Evolutionary conservation across 2,329 filamentous ascomycete species (phyloP), one percentile per base, ranked within the genome.

Genomic region (Neonectria hederae): DNA sequence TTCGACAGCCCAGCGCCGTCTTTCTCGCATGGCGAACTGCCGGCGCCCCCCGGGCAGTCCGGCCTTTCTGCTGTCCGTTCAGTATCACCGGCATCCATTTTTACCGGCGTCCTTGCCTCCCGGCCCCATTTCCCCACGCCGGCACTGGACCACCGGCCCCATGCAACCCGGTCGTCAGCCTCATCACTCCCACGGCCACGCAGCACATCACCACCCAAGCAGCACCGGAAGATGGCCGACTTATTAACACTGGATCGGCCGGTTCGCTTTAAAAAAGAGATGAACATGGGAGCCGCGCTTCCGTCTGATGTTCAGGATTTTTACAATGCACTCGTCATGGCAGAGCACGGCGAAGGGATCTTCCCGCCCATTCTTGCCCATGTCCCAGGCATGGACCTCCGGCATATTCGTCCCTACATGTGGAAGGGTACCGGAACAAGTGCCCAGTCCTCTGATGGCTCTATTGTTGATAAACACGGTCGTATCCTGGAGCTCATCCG

Each of bases 251-350:
- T 63, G 22, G 38, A 42, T 24, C 46, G 35, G 4, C 60, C 53
- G n/a, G 45, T 58, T 8, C 28, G 28, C 8, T 63, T 57, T 21
- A 46, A 21, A 42, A 43, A 46, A 30, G 54, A 54, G 54, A 30
- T 26, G 17, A 35, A 63, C 9, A 28, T 58, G 28, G 19, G 30
- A 38, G 19, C n/a, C 13, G 53, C 35, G 14, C 46, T 63, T 53
- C 60, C 60, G 4, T 19, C n/a, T 10, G 54, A 57, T 63, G 60
- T 24, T 8, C 54, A 63, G n/a, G 21, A 24, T 26, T 54, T 63
- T 28, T 63, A 43, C 21, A 28, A 57, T 14, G 46, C 40, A 4
- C 45, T 63, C 5, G 19, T 40, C 2, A 21, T 38, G 13, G 54
- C 48, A 26, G 60, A 63, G 46, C 19, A 43, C 14, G 19, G 21